Percentiles rank a stretch among this genome's conserved stretches.
These are phyloP conservation scores for Trametes meyenii DNA, from an alignment of 768 basidiomycete species.

Conservation along the genomic window DNA sequence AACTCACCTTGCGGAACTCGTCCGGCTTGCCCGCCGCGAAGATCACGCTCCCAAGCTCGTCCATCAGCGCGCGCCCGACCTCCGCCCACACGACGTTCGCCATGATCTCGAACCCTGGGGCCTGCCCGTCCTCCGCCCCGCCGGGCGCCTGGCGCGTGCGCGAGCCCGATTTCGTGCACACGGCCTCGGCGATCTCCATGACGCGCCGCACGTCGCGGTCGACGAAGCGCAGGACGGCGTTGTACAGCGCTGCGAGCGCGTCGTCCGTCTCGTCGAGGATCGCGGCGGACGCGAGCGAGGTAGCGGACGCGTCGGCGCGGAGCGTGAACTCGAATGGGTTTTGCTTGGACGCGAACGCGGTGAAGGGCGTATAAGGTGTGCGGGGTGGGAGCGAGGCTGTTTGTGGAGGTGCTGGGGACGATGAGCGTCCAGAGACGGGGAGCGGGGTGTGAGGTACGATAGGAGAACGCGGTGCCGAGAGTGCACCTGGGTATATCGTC, in stretches of 20 bases:
- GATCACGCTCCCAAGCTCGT: slow-evolving; percentile 78
- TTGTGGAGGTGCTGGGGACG: slow-evolving; percentile 32
- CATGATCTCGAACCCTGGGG: slow-evolving; percentile 75
- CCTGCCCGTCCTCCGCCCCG: slow-evolving; percentile 16
- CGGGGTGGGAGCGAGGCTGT: slow-evolving; percentile 56
- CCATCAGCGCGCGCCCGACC: slow-evolving; percentile 76
- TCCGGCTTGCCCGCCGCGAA: slow-evolving; percentile 93
- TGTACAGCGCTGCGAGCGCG: slow-evolving; percentile 77
- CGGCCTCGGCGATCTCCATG: slow-evolving; percentile 76
- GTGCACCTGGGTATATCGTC: slow-evolving; percentile 75
- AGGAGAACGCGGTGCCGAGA: slow-evolving; percentile 72
- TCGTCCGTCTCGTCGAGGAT: slow-evolving; percentile 69
- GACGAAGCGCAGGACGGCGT: slow-evolving; percentile 78
- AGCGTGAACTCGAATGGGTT: slow-evolving; percentile 41
- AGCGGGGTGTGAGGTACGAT: slow-evolving; percentile 79
- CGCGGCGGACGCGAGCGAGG: slow-evolving; percentile 38
- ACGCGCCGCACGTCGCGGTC: slow-evolving; percentile 73
- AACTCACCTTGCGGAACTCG: slow-evolving; percentile 81
- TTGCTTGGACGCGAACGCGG: slow-evolving; percentile 48
- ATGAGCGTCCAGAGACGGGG: slow-evolving; percentile 13
- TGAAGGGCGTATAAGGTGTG: slow-evolving; percentile 57
- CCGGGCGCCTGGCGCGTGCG: neutral
- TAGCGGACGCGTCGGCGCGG: slow-evolving; percentile 28
- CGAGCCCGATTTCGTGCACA: slow-evolving; percentile 51
- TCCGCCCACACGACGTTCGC: slow-evolving; percentile 90